phyloP scores from a whole-genome alignment of 768 basidiomycete species.

The Aureoboletus auriporus region DNA sequence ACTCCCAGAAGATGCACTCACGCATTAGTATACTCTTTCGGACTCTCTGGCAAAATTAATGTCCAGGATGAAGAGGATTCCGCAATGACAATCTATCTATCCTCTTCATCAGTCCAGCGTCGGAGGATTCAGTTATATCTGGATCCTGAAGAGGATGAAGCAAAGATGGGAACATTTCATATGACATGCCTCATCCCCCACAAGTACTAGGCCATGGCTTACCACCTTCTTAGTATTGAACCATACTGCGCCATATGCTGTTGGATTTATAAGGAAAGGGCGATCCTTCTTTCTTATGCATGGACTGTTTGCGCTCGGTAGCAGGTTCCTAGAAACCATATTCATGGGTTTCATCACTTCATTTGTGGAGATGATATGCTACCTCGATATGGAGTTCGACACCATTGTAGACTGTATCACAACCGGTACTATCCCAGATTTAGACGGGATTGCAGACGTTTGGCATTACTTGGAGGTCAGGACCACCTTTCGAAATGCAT shows the following conservation, averaged over 20 bases:
- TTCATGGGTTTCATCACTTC: conserved; percentile 11
- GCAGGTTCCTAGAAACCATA: conserved; percentile 20
- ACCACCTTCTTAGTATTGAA: conserved; percentile 6
- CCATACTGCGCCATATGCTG: conserved; percentile 13
- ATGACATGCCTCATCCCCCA: background rate
- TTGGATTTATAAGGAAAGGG: conserved; percentile 19
- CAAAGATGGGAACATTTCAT: conserved; percentile 12
- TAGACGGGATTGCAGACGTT: conserved; percentile 1
- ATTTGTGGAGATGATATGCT: no score
- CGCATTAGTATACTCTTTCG: background rate
- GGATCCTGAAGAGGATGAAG: background rate
- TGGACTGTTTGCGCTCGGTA: conserved; percentile 16
- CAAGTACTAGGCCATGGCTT: no score
- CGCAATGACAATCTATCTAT: background rate
- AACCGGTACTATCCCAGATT: conserved; percentile 12
- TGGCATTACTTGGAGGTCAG: background rate
- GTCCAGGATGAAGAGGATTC: background rate
- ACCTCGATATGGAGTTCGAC: conserved; percentile 20
- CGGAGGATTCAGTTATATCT: no score
- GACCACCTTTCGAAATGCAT: no score
- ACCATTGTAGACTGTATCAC: conserved; percentile 15
- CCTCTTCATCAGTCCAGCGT: no score
- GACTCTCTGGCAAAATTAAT: background rate
- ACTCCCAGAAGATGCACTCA: conserved; percentile 4
- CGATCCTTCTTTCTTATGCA: conserved; percentile 21